Conservation (phyloP, 164 flowering plant species). For the Liriodendron chinense region DNA sequence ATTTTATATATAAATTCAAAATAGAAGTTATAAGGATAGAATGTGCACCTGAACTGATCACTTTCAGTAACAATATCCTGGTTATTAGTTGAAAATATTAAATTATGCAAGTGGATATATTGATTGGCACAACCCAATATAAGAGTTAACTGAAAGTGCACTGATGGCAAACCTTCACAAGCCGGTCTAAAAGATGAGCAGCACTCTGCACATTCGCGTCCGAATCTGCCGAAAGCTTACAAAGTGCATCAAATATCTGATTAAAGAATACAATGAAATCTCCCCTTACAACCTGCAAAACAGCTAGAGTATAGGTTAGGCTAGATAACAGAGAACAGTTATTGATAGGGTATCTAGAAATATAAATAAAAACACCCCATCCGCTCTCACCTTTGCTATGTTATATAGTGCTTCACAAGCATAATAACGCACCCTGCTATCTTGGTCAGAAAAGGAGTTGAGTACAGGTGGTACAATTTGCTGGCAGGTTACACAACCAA, state of each 20-base stretch:
- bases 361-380: not conserved
- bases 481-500: constrained; percentile 37
- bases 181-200: constrained; percentile 95
- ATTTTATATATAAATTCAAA: constrained; percentile 4
- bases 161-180: constrained; percentile 66
- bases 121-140: not conserved
- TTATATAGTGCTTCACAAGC: constrained; percentile 99
- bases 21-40: constrained; percentile 8
- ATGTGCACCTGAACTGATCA: constrained; percentile 91
- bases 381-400: constrained; percentile 83
- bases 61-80: constrained; percentile 99
- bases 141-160: not conserved
- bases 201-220: constrained; percentile 99
- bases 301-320: constrained; percentile 1
- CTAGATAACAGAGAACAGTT: not conserved
- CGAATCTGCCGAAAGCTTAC: constrained; percentile 95
- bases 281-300: constrained; percentile 90
- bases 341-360: not conserved
- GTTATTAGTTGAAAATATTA: constrained; percentile 10
- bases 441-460: constrained; percentile 84
- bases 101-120: not conserved
- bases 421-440: constrained; percentile 97
- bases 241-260: constrained; percentile 92
- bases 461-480: constrained; percentile 97
- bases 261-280: constrained; percentile 93